Conservation (phyloP, 2,329 filamentous ascomycete genomes). For the Penicillium sp. region DNA sequence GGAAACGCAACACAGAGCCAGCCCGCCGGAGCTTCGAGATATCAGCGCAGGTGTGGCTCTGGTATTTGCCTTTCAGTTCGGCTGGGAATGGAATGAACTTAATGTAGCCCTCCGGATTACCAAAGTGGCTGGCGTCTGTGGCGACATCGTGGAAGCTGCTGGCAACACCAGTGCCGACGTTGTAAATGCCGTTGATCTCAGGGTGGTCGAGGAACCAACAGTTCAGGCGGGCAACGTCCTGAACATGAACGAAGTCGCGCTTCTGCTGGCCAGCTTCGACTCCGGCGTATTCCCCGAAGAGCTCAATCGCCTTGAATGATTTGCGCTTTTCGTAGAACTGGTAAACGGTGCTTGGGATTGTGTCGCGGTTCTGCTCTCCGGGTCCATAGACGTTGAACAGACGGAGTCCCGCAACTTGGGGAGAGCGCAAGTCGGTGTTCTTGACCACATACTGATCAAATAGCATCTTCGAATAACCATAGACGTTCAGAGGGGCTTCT, state of each 20-base stretch:
- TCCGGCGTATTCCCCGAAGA: slow-evolving; percentile 5
- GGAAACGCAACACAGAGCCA: slow-evolving; percentile 1
- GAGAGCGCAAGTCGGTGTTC: neutral
- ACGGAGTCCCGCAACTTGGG: neutral
- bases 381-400: slow-evolving; percentile 7
- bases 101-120: neutral
- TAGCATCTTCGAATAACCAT: slow-evolving; percentile 3
- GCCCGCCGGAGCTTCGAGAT: slow-evolving; percentile 5
- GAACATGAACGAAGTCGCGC: slow-evolving; percentile 4
- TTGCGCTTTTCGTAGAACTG: slow-evolving; percentile 4
- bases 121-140: neutral
- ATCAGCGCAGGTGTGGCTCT: slow-evolving; percentile 1
- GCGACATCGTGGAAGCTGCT: slow-evolving; percentile 1
- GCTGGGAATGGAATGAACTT: neutral
- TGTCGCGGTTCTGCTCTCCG: neutral
- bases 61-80: neutral
- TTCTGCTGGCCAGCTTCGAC: slow-evolving; percentile 5
- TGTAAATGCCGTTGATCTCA: slow-evolving; percentile 1
- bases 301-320: slow-evolving; percentile 4
- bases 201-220: slow-evolving; percentile 10
- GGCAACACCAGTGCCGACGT: slow-evolving; percentile 5
- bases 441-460: slow-evolving; percentile 3
- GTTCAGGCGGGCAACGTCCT: slow-evolving; percentile 7
- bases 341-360: neutral
- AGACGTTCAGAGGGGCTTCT: neutral